Evolutionary conservation across 208 protist genomes (phyloP).

Genomic region (Leishmania tropica): DNA sequence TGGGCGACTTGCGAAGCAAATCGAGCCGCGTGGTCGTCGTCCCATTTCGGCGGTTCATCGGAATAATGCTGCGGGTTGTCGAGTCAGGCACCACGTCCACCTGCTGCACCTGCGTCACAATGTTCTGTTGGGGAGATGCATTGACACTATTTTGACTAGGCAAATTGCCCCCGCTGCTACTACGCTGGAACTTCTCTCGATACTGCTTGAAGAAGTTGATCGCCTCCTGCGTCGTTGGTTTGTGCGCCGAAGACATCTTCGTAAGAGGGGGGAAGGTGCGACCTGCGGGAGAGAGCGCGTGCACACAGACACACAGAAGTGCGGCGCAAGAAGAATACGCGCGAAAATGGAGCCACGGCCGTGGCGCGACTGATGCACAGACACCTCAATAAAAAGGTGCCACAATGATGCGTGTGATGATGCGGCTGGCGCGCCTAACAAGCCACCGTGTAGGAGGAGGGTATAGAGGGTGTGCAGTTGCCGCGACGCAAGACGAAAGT

Average conservation of each 20-base stretch:
- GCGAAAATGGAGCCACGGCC: neutral
- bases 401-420: neutral
- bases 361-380: too few relatives aligned
- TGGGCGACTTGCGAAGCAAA: conserved; percentile 35
- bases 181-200: conserved; percentile 22
- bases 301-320: neutral
- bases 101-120: conserved; percentile 37
- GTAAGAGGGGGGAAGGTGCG: neutral
- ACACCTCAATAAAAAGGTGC: neutral
- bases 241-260: conserved; percentile 19
- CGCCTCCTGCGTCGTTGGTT: conserved; percentile 33
- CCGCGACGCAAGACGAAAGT: neutral
- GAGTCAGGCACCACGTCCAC: neutral
- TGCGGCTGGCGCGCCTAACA: neutral
- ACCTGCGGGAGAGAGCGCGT: neutral
- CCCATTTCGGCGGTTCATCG: conserved; percentile 37
- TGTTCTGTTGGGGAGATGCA: conserved; percentile 12
- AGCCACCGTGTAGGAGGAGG: neutral
- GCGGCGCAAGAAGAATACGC: neutral
- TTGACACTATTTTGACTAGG: conserved; percentile 32
- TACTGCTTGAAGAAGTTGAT: conserved; percentile 38
- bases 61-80: conserved; percentile 30
- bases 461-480: neutral
- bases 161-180: conserved; percentile 12
- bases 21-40: conserved; percentile 36